Evolutionary conservation across 805 yeast species (phyloP).

Genomic region (Barnettozyma sucrosica): DNA sequence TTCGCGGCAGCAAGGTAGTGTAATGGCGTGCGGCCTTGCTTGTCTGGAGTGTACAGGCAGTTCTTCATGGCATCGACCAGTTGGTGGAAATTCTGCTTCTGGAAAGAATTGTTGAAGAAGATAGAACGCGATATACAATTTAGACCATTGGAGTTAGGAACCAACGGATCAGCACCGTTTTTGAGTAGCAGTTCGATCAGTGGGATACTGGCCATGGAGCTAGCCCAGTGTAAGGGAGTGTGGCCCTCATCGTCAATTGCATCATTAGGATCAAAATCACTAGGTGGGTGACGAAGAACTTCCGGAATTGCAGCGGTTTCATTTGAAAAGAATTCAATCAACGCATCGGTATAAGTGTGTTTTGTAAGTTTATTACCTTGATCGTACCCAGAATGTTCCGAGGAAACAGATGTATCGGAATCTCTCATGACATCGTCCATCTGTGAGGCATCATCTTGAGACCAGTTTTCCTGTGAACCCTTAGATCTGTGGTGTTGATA

Average conservation of each 20-base stretch:
- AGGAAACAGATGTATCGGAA: constrained; percentile 37
- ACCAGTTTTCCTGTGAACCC: constrained; percentile 26
- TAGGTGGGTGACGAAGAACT: constrained; percentile 49
- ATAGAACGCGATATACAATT: constrained; percentile 65
- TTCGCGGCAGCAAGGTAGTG: constrained; percentile 59
- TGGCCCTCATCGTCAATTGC: constrained; percentile 78
- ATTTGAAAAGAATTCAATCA: constrained; percentile 47
- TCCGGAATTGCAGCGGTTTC: constrained; percentile 28
- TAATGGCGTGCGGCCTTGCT: constrained; percentile 64
- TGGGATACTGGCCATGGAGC: constrained; percentile 66
- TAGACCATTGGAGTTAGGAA: constrained; percentile 51
- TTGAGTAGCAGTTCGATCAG: constrained; percentile 52
- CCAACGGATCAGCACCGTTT: constrained; percentile 56
- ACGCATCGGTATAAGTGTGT: constrained; percentile 33
- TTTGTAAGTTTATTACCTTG: constrained; percentile 21
- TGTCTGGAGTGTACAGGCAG: constrained; percentile 67
- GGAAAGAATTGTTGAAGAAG: constrained; percentile 68
- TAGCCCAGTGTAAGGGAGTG: constrained; percentile 81
- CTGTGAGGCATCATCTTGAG: constrained; percentile 29
- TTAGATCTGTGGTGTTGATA: constrained; percentile 24
- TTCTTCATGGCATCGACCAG: constrained; percentile 56
- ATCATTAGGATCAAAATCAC: constrained; percentile 56
- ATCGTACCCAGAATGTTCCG: constrained; percentile 27
- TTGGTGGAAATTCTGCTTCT: constrained; percentile 51
- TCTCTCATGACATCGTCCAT: constrained; percentile 30